These are phyloP conservation scores for Lophiotrema nucula DNA, from an alignment of 495 filamentous ascomycete species.

Conservation along the genomic window DNA sequence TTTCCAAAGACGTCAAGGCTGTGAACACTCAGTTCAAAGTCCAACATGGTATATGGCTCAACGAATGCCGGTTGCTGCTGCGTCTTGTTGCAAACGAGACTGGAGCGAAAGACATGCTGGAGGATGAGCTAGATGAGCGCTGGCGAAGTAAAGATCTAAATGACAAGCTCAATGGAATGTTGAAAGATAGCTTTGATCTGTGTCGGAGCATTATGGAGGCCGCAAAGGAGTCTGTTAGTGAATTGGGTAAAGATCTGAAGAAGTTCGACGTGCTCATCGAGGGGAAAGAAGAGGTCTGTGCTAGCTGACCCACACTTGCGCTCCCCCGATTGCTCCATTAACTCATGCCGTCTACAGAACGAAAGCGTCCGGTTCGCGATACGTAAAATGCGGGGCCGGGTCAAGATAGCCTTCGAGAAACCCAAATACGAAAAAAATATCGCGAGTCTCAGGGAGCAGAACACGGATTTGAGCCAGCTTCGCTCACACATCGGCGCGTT, in stretches of 20 bases:
- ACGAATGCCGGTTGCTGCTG: constrained; percentile 27
- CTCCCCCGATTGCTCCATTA: background rate
- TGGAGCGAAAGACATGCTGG: constrained; percentile 14
- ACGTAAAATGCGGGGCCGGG: constrained; percentile 5
- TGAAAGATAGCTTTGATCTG: constrained; percentile 20
- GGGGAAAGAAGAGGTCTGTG: constrained; percentile 12
- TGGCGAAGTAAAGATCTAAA: constrained; percentile 19
- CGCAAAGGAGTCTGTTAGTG: constrained; percentile 26
- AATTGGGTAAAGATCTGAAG: constrained; percentile 24
- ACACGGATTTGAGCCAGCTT: constrained; percentile 6
- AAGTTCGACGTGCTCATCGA: constrained; percentile 20
- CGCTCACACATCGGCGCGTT: constrained; percentile 16
- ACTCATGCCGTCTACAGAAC: constrained; percentile 1
- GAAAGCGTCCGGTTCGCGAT: constrained; percentile 17
- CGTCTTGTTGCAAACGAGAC: constrained; percentile 12
- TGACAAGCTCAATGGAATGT: constrained; percentile 4
- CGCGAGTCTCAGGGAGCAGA: constrained; percentile 9
- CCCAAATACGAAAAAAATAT: constrained; percentile 12
- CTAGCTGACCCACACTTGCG: no score
- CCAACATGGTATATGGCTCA: constrained; percentile 14
- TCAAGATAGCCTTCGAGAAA: constrained; percentile 14
- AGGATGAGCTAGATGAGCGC: background rate
- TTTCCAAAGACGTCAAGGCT: constrained; percentile 12
- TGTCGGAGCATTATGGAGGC: constrained; percentile 20
- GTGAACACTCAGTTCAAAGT: constrained; percentile 11